These are phyloP conservation scores for Kluyveromyces nonfermentans DNA, from an alignment of 805 yeast species.

Conservation along the genomic window DNA sequence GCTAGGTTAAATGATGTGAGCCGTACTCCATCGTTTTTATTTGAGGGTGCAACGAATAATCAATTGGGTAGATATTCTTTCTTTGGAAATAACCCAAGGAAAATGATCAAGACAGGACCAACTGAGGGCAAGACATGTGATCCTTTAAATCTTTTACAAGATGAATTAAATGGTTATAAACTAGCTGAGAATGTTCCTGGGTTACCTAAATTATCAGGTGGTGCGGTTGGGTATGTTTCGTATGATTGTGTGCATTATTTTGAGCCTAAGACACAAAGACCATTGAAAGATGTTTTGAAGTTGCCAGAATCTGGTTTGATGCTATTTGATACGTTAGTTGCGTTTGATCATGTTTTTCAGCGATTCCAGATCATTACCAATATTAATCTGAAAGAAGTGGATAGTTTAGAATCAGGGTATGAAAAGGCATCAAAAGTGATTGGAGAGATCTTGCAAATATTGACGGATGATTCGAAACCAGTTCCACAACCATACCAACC, in stretches of 20 bases:
- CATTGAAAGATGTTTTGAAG: conserved; percentile 64
- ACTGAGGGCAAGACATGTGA: conserved; percentile 47
- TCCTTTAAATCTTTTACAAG: conserved; percentile 67
- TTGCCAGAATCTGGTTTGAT: conserved; percentile 89
- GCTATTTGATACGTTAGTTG: conserved; percentile 84
- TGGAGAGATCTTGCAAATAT: conserved; percentile 39
- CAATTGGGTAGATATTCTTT: conserved; percentile 84
- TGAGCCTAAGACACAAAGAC: conserved; percentile 80
- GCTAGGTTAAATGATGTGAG: conserved; percentile 48
- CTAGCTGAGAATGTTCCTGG: conserved; percentile 73
- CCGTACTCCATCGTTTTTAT: conserved; percentile 62
- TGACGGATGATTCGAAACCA: conserved; percentile 36
- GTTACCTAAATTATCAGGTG: conserved; percentile 79
- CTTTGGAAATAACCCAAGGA: conserved; percentile 78
- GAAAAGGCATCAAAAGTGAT: conserved; percentile 50
- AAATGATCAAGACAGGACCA: conserved; percentile 72
- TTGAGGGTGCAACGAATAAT: conserved; percentile 91
- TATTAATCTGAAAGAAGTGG: conserved; percentile 38
- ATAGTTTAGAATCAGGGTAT: conserved; percentile 36
- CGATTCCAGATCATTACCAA: conserved; percentile 87
- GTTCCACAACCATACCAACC: conserved; percentile 66
- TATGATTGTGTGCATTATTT: conserved; percentile 96
- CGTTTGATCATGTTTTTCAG: conserved; percentile 90
- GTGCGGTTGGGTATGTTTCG: conserved; percentile 92
- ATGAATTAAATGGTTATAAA: conserved; percentile 53